phyloP scores from a whole-genome alignment of 148 eudicot genomes.

The Suaeda aralocaspica region DNA sequence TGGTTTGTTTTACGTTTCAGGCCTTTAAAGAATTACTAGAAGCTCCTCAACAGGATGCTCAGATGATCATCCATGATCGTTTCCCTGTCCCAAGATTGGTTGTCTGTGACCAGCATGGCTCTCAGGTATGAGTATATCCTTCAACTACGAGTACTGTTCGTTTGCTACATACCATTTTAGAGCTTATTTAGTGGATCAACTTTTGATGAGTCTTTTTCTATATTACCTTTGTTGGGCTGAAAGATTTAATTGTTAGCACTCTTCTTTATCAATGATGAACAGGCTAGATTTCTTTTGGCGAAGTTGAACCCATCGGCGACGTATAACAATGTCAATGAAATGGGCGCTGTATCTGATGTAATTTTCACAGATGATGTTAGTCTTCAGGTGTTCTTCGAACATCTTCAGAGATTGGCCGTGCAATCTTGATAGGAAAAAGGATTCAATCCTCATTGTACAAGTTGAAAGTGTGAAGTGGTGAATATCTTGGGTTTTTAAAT shows the following conservation, averaged over 20 bases:
- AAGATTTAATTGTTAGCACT: neutral
- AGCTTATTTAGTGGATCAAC: too few relatives aligned
- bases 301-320: slow-evolving; percentile 95
- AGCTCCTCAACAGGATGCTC: slow-evolving; percentile 87
- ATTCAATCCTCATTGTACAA: slow-evolving; percentile 15
- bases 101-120: slow-evolving; percentile 97
- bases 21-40: slow-evolving; percentile 70
- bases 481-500: slow-evolving; percentile 8
- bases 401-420: slow-evolving; percentile 94
- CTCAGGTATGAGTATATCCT: too few relatives aligned
- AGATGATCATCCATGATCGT: slow-evolving; percentile 71
- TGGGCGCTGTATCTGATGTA: slow-evolving; percentile 80
- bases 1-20: slow-evolving; percentile 27
- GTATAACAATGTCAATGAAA: slow-evolving; percentile 70
- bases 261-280: slow-evolving; percentile 19
- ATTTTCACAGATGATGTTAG: slow-evolving; percentile 95
- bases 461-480: slow-evolving; percentile 11
- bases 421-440: slow-evolving; percentile 52
- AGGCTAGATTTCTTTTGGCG: slow-evolving; percentile 93
- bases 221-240: neutral
- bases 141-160: too few relatives aligned
- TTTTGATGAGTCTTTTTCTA: neutral
- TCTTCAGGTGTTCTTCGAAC: slow-evolving; percentile 91
- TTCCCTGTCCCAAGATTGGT: slow-evolving; percentile 98
- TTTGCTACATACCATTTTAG: too few relatives aligned